Evolutionary conservation across 2,329 filamentous ascomycete species (phyloP), one percentile per base, ranked within the genome.

Genomic region (Colletotrichum sp.): DNA sequence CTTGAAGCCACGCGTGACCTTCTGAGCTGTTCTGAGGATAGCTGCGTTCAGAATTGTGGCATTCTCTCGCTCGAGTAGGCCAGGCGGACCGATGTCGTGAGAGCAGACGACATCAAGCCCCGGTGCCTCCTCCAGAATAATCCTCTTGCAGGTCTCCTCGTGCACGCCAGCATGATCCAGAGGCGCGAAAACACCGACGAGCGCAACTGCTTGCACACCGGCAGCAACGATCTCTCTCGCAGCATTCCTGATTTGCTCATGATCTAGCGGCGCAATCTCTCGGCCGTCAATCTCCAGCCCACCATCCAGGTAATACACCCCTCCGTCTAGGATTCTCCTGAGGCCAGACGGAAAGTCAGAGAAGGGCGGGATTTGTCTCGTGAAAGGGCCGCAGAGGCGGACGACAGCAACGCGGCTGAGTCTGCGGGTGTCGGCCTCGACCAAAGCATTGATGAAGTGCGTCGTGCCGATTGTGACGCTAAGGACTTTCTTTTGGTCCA

Each of bases 21-120:
- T 84, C 15, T 84, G 83, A 0, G 87, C 89, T 34, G 88, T 88
- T 7, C 83, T 80, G 16, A 90, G 82, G 64, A 91, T 87, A 8
- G 89, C 86, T 4, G 89, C 89, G 72, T 91, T 91, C 64, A 91
- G 83, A 25, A 91, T 90, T 3, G 88, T 88, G 6, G 89, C 89
- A 81, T 91, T 91, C 78, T 91, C 89, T 22, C 89, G 77, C 77
- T 86, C 85, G 13, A 88, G 76, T 1, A 88, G 79, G 1, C 88
- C 88, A 0, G 85, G 85, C 3, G 84, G 84, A 1, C 86, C 87
- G 22, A 89, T 86, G 28, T 85, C 81, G 44, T 85, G 83, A 1
- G 87, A 88, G 75, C 85, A 88, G 1, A 87, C 85, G 1, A 88
- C 81, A 1, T 82, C 79, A 0, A 87, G 76, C 6, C 76, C 78